Conservation (phyloP, 2,329 filamentous ascomycete species). For the Magnaporthales sp. region DNA sequence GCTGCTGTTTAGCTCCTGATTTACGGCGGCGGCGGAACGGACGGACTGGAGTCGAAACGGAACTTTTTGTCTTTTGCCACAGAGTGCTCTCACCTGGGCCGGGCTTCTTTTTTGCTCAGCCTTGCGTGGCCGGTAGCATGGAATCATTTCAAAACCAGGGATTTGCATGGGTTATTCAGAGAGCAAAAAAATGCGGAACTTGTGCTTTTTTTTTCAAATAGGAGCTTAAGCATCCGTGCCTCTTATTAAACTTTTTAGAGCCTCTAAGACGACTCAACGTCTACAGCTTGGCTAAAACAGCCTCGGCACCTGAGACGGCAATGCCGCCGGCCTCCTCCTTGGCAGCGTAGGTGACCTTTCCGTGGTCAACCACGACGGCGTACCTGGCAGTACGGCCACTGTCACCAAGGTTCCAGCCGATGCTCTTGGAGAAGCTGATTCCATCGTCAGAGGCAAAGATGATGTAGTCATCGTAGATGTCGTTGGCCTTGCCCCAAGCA, state of each 20-base stretch:
- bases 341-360: slow-evolving; percentile 74
- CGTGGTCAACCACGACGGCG: slow-evolving; percentile 74
- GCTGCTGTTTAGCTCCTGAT: slow-evolving; percentile 8
- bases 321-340: slow-evolving; percentile 49
- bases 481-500: slow-evolving; percentile 85
- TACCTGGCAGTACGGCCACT: slow-evolving; percentile 67
- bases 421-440: slow-evolving; percentile 64
- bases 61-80: slow-evolving; percentile 8
- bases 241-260: not conserved
- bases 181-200: not conserved
- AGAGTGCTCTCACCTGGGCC: slow-evolving; percentile 10
- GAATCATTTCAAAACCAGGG: slow-evolving; percentile 11
- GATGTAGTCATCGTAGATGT: slow-evolving; percentile 58
- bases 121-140: slow-evolving; percentile 13
- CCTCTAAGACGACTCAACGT: not conserved
- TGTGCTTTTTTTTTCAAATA: not conserved
- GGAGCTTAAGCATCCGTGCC: not conserved
- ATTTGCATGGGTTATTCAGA: slow-evolving; percentile 10
- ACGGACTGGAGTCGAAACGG: slow-evolving; percentile 5
- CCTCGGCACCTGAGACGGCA: slow-evolving; percentile 42
- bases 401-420: slow-evolving; percentile 63
- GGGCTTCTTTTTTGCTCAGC: slow-evolving; percentile 8
- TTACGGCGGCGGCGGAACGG: slow-evolving; percentile 5
- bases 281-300: slow-evolving; percentile 45
- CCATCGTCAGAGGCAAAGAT: slow-evolving; percentile 68